Evolutionary conservation across 768 basidiomycete genomes (phyloP).

Genomic region (Russula virescens): DNA sequence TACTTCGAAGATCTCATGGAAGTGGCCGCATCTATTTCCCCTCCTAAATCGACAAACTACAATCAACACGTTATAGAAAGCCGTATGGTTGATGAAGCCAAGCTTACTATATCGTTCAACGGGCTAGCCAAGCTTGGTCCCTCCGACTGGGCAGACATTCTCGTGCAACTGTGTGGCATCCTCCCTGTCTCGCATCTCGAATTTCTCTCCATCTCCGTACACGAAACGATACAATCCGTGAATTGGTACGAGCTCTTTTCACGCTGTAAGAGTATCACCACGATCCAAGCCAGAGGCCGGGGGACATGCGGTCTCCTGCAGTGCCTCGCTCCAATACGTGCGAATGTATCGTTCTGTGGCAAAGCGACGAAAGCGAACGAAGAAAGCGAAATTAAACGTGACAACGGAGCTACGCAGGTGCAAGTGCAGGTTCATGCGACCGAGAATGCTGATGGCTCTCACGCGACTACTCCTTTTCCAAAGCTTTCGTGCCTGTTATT

Average conservation of each 20-base stretch:
- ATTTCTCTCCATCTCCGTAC: neutral
- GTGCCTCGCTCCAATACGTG: neutral
- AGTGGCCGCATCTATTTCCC: too few species aligned
- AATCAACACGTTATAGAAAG: neutral
- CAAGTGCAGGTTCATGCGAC: neutral
- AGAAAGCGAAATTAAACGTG: neutral
- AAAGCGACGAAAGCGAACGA: too few species aligned
- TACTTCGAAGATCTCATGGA: neutral
- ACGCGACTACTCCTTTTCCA: neutral
- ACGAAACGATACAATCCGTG: neutral
- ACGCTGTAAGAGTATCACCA: constrained; percentile 3
- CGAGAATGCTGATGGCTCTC: neutral
- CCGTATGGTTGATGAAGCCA: neutral
- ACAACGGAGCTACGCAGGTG: neutral
- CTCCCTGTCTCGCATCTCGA: constrained; percentile 2
- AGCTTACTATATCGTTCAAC: constrained; percentile 3
- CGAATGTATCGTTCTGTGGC: too few species aligned
- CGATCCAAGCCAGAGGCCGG: neutral
- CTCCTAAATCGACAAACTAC: too few species aligned
- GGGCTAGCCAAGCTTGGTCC: too few species aligned
- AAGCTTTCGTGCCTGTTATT: neutral
- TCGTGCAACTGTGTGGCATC: neutral
- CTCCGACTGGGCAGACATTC: neutral
- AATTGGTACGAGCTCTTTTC: constrained; percentile 1
- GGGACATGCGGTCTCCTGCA: neutral